Evolutionary conservation across 768 basidiomycete genomes (phyloP), one percentile per base, ranked within the genome.

Genomic region (Hygrocybe coccinea): DNA sequence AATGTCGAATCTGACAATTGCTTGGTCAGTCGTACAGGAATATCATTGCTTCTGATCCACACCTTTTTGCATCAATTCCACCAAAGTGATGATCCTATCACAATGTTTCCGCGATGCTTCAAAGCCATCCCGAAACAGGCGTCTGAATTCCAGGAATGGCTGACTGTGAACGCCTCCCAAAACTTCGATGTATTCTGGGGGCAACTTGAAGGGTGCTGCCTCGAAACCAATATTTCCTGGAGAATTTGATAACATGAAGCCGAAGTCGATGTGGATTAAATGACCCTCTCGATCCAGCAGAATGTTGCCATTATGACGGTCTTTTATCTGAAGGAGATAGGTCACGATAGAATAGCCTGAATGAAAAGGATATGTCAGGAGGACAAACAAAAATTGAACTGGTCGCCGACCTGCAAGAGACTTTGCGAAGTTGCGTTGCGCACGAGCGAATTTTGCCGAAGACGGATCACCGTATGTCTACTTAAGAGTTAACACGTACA

Each of bases 1-100:
- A 95, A 76, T 21, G 84, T 80, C 1, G 93, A 97, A 67, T 95
- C 94, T 93, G 56, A 6, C 37, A 19, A 6, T 44, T 14, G 12
- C n/a, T 21, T 1, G 39, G 4, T 37, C 15, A 10, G 39, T 56
- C 21, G 44, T 57, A 21, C 21, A 37, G 21, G 41, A 22, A 54
- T 24, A 56, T 52, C 17, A 24, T 29, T 58, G 50, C 17, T 9
- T 24, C 36, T 8, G 37, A 36, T 46, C 19, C 14, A 56, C 62
- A 87, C 91, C 89, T 79, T 93, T 95, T 71, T 98, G 95, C 97
- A 98, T 98, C 52, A 98, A 75, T 67, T 98, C 97, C 37, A 98
- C 94, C 63, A 98, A 79, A 1, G 75, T 95, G 68, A 95, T 86
- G 64, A 99, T 89, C 61, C 95, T 81, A 69, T 98, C 97, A 60